A percentile compares a stretch with the other conserved stretches of the same genome.
These are phyloP conservation scores for Pilobolus umbonatus DNA, from an alignment of 192 early-diverging fungal genomes.

Conservation along the genomic window DNA sequence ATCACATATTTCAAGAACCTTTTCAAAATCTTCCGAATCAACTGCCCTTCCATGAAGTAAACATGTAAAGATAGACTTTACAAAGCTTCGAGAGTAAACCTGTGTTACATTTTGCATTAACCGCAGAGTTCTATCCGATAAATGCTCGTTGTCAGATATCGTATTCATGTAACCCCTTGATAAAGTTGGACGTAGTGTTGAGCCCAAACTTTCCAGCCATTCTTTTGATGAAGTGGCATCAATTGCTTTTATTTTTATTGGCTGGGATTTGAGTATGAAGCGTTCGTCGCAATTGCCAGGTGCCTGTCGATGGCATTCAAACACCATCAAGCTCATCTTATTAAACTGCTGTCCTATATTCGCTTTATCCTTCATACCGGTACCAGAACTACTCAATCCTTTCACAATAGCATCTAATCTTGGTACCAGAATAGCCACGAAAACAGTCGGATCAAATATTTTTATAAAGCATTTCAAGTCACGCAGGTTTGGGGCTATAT, in stretches of 20 bases:
- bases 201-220: slow-evolving; percentile 25
- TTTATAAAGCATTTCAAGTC: slow-evolving; percentile 57
- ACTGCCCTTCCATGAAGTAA: slow-evolving; percentile 46
- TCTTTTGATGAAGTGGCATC: slow-evolving; percentile 6
- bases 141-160: neutral
- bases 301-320: slow-evolving; percentile 48
- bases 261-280: neutral
- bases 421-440: slow-evolving; percentile 46
- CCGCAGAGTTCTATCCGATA: slow-evolving; percentile 27
- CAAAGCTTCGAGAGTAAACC: slow-evolving; percentile 49
- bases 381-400: slow-evolving; percentile 12
- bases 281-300: slow-evolving; percentile 5
- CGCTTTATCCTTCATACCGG: slow-evolving; percentile 5
- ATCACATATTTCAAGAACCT: slow-evolving; percentile 42
- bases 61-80: slow-evolving; percentile 47
- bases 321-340: slow-evolving; percentile 37
- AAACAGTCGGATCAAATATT: slow-evolving; percentile 38
- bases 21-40: slow-evolving; percentile 41
- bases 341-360: neutral
- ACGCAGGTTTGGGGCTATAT: slow-evolving; percentile 33
- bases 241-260: slow-evolving; percentile 9
- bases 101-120: slow-evolving; percentile 38
- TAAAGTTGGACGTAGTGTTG: slow-evolving; percentile 22
- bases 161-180: slow-evolving; percentile 18
- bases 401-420: slow-evolving; percentile 32